phyloP scores from a whole-genome alignment of 805 yeast species.

The Candida maesae region DNA sequence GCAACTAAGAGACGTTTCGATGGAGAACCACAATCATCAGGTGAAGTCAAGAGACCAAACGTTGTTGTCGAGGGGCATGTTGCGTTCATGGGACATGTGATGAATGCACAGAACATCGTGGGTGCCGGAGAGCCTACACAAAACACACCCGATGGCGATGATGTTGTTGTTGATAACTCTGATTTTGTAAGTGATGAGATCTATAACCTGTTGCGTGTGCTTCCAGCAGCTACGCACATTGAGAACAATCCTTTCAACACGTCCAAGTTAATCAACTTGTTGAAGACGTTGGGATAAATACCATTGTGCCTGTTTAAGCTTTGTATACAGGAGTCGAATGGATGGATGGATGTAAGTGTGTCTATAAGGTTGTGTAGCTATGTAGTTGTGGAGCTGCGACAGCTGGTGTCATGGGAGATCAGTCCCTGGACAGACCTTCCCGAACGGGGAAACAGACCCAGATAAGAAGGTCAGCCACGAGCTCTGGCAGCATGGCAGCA shows the following conservation, averaged over 20 bases:
- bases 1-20: constrained; percentile 6
- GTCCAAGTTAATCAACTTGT: constrained; percentile 36
- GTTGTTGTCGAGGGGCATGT: no score
- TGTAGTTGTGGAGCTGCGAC: no score
- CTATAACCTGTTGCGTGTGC: constrained; percentile 47
- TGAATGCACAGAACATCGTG: no score
- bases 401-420: no score
- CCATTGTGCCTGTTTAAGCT: no score
- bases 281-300: constrained; percentile 5
- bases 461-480: no score
- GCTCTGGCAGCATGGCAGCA: no score
- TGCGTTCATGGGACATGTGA: no score
- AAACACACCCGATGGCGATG: constrained; percentile 3
- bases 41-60: neutral
- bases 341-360: no score
- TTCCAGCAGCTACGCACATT: constrained; percentile 56
- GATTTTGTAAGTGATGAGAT: constrained; percentile 36
- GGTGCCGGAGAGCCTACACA: no score
- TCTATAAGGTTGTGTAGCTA: no score
- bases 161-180: constrained; percentile 6
- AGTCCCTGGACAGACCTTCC: neutral
- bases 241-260: constrained; percentile 51
- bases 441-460: constrained; percentile 3
- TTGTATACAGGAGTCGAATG: no score
- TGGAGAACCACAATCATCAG: neutral